Base-by-base conservation (phyloP, 1,284 basidiomycete genomes). In the Phlebopus sp. region DNA sequence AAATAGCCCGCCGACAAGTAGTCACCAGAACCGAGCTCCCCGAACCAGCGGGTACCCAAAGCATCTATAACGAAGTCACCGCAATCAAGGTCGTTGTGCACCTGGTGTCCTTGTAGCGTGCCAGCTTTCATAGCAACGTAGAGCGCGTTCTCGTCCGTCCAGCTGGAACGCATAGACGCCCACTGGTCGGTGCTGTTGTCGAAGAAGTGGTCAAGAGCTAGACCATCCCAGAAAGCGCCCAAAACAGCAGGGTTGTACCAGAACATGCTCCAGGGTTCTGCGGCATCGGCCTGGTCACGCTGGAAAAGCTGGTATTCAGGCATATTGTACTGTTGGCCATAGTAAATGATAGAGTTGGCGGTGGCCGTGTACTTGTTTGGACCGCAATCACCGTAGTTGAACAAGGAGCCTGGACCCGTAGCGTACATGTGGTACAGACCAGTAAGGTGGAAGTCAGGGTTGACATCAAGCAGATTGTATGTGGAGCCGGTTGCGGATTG, bases 51-150 rank as follows among this genome's bases (percentile, higher is more conserved):
- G 39, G 87, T 85, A 51, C 95, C 96, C 59, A 97, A 74, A 14
- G 94, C 95, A 66, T 99, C 97, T 37, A 99, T 69, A 40, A 98
- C 92, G 66, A 98, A 98, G 72, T 95, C 91, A 57, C 95, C 95
- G 44, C 78, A 79, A 65, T 97, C 95, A 50, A 97, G 79, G 66
- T 97, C 92, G 57, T 94, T 93, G 70, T 97, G 94, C 1, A 90
- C 93, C 73, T 97, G 92, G 64, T 92, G 90, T 35, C 81, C 80
- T 52, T 79, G 78, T 54, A 86, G 75, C 55, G 74, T 78, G 37
- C 93, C 91, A 2, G 89, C 86, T 75, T 97, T 98, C 67, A 94
- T 86, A 8, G 84, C 95, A 52, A 94, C 83, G 69, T 82, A 97
- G 18, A 90, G 65, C 0, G 90, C 92, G 54, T 86, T 77, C 55